Base-by-base conservation (phyloP, 2,329 filamentous ascomycete species). In the Cladosporium sp. region DNA sequence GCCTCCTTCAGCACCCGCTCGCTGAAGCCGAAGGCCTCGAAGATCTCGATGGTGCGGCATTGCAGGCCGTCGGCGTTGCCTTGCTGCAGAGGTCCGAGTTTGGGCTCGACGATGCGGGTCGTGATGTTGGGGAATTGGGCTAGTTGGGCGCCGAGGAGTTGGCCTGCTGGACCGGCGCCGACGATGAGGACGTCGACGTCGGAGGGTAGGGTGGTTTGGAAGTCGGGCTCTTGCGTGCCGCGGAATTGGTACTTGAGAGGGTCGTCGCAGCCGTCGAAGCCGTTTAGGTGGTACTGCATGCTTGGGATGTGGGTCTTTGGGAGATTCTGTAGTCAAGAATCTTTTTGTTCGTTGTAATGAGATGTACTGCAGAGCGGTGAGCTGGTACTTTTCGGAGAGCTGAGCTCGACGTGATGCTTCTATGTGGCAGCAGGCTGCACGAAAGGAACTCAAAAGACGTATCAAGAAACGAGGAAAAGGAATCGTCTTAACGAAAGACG, bases 1-100 rank as follows among this genome's bases (percentile, higher is more conserved):
- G 80, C 76, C 58, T 88, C 84, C 42, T 82, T 82, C 78, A 81
- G 82, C 1, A 77, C 78, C 4, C 78, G 70, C 55, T 88, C 78
- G 2, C 73, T 82, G 52, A 89, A 79, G 1, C 81, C 85, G 57
- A 89, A 85, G 43, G 79, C 82, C 58, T 89, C 83, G 50, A 89
- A 80, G n/a, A 89, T 86, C 65, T 89, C 83, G 2, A 88, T 71
- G 0, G 82, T 86, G 1, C 84, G 80, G 55, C 78, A 80, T 66
- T 87, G 82, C 2, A 85, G 70, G 1, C 80, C 80, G 56, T 79
- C 76, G 2, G 75, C 75, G 56, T 77, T 74, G 19, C 67, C 65
- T 50, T 66, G 61, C 50, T 63, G 53, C 3, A 67, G 50, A 7
- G 60, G 58, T 4, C 61, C 63, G 18, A 58, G 59, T 42, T 64